A percentile compares a stretch with the other conserved stretches of the same genome.
These are phyloP conservation scores for Drosera spatulata DNA, from an alignment of 179 eudicot species.

Conservation along the genomic window DNA sequence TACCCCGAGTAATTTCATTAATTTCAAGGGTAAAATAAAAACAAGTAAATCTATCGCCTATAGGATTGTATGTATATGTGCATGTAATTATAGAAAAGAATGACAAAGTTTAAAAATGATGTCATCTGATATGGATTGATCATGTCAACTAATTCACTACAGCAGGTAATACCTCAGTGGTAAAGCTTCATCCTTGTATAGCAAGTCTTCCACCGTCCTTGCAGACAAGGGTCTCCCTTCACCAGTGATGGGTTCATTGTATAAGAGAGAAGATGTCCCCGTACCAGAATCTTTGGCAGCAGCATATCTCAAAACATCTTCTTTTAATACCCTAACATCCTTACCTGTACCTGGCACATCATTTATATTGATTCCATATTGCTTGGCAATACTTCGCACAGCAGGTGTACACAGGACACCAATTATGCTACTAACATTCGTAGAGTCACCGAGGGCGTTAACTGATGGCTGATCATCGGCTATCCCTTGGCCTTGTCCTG, in stretches of 20 bases:
- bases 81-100: too few relatives aligned
- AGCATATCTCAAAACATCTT: constrained; percentile 65
- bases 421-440: constrained; percentile 15
- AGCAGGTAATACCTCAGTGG: constrained; percentile 49
- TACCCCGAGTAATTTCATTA: too few relatives aligned
- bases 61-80: too few relatives aligned
- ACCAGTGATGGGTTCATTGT: constrained; percentile 12
- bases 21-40: too few relatives aligned
- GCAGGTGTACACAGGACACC: constrained; percentile 72
- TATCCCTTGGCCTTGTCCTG: constrained; percentile 15
- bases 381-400: constrained; percentile 74
- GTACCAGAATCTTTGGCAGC: constrained; percentile 25
- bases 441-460: constrained; percentile 18
- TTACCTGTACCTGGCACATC: constrained; percentile 65
- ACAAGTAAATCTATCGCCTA: too few relatives aligned
- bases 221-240: constrained; percentile 15
- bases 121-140: too few relatives aligned
- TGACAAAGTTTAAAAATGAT: too few relatives aligned
- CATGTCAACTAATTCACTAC: not conserved
- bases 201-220: constrained; percentile 18
- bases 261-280: constrained; percentile 14
- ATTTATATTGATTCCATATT: constrained; percentile 47
- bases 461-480: constrained; percentile 13
- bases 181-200: constrained; percentile 46
- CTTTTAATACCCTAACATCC: constrained; percentile 71